phyloP scores from a whole-genome alignment of 306 rosid genomes.

The Quillaja saponaria region DNA sequence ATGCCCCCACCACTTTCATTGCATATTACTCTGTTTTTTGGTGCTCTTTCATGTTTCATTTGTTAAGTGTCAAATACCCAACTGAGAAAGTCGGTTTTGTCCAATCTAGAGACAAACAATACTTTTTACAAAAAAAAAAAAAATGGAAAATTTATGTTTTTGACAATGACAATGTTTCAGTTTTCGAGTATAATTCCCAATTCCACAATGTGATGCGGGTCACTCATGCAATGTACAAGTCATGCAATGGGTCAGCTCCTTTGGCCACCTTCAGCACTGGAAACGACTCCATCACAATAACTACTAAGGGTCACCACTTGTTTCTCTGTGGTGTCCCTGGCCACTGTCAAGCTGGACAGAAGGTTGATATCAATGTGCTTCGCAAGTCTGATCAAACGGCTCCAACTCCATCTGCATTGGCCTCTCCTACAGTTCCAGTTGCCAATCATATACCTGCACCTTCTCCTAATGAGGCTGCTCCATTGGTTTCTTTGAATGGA shows the following conservation, averaged over 20 bases:
- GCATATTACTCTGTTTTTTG: slow-evolving; percentile 11
- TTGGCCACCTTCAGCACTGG: slow-evolving; percentile 68
- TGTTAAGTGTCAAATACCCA: slow-evolving; percentile 24
- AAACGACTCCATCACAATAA: slow-evolving; percentile 65
- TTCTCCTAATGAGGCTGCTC: slow-evolving; percentile 45
- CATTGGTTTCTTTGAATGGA: slow-evolving; percentile 28
- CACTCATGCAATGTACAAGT: slow-evolving; percentile 69
- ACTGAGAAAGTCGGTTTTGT: slow-evolving; percentile 31
- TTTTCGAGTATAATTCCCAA: slow-evolving; percentile 59
- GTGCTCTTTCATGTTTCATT: slow-evolving; percentile 21
- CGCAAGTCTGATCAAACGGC: slow-evolving; percentile 34
- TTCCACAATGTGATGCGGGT: slow-evolving; percentile 87
- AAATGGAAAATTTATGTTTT: not conserved
- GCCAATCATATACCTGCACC: slow-evolving; percentile 41
- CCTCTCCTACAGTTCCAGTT: slow-evolving; percentile 28
- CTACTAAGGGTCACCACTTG: slow-evolving; percentile 69
- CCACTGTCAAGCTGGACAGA: slow-evolving; percentile 81
- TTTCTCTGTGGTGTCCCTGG: slow-evolving; percentile 89
- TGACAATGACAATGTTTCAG: slow-evolving; percentile 31
- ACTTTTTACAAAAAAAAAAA: no score
- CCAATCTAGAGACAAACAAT: no score
- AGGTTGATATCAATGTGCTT: slow-evolving; percentile 67
- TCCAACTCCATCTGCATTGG: slow-evolving; percentile 50
- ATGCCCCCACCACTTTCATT: slow-evolving; percentile 42
- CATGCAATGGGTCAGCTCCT: slow-evolving; percentile 70